phyloP scores from a whole-genome alignment of 108 stramenopile genomes.

The Stephanodiscus minutulus region DNA sequence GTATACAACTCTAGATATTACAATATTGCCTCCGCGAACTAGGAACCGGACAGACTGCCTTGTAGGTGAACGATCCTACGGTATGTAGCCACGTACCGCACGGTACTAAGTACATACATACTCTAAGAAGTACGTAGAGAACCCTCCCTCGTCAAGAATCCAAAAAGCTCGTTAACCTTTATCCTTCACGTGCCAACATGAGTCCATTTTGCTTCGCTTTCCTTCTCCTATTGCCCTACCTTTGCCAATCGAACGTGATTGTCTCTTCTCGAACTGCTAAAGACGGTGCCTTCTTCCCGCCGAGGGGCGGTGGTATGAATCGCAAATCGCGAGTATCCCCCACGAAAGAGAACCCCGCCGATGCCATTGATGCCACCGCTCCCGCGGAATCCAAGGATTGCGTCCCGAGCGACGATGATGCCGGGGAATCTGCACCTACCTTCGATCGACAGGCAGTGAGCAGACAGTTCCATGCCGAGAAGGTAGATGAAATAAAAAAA shows the following conservation, averaged over 20 bases:
- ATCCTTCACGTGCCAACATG: no score
- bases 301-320: background rate
- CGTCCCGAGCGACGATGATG: background rate
- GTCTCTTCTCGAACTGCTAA: background rate
- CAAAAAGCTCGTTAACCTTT: no score
- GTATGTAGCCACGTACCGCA: no score
- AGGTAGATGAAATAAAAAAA: slow-evolving; percentile 35
- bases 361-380: background rate
- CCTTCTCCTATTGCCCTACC: background rate
- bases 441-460: slow-evolving; percentile 12
- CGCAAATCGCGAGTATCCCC: background rate
- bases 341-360: background rate
- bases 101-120: no score
- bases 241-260: background rate
- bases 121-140: no score
- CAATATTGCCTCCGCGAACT: no score
- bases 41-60: no score
- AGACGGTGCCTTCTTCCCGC: background rate
- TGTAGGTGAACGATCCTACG: no score
- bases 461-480: slow-evolving; percentile 13
- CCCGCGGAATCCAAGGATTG: background rate
- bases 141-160: no score
- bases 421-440: background rate
- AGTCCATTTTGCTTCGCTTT: background rate
- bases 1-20: no score